Percentiles rank a stretch among this genome's conserved stretches.
These are phyloP conservation scores for Boeremia lycopersici DNA, from an alignment of 2,329 filamentous ascomycete species.

Conservation along the genomic window DNA sequence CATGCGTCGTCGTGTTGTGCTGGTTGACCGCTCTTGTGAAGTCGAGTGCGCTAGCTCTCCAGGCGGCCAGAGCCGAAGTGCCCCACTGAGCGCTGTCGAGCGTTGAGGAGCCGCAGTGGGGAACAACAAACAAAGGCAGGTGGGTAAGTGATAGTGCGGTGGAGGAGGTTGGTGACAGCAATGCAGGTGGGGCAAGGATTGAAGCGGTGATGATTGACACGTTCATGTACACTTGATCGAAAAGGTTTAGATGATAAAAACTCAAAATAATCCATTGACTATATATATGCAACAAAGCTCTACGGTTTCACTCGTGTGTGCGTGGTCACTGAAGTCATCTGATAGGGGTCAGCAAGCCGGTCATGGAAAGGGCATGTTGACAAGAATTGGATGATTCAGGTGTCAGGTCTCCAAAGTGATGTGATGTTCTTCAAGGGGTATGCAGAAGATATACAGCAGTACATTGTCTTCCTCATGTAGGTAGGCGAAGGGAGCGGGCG, in stretches of 20 bases:
- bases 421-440: constrained; percentile 62
- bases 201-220: constrained; percentile 4
- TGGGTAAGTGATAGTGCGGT: background rate
- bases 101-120: constrained; percentile 11
- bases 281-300: background rate
- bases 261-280: background rate
- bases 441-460: constrained; percentile 71
- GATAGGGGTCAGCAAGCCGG: constrained; percentile 6
- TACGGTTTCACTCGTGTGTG: background rate
- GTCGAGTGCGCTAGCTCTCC: constrained; percentile 2
- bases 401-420: constrained; percentile 72
- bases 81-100: background rate
- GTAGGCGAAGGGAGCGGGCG: constrained; percentile 15
- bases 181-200: background rate
- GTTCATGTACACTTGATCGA: background rate
- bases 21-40: constrained; percentile 11
- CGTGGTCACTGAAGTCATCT: background rate
- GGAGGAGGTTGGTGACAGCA: background rate
- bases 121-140: constrained; percentile 3
- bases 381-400: background rate
- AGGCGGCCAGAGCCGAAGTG: constrained; percentile 1
- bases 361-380: background rate
- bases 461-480: constrained; percentile 63
- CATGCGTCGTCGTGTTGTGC: background rate
- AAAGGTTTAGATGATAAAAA: background rate